These are phyloP conservation scores for Talaromyces sp. DNA, from an alignment of 2,329 filamentous ascomycete genomes.

Conservation along the genomic window DNA sequence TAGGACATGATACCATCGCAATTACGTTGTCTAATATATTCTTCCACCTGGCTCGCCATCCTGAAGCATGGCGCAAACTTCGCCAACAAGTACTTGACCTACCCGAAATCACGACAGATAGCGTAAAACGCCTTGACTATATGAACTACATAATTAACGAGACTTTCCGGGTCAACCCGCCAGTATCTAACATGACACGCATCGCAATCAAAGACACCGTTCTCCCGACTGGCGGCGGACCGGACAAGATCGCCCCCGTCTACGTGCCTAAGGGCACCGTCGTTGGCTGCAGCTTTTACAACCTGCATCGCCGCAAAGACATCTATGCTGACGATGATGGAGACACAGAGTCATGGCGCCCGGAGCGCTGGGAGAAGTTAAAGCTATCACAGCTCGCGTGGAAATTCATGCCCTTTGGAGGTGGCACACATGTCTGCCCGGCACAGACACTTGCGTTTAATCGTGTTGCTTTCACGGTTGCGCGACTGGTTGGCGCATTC, in stretches of 20 bases:
- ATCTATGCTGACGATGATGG: conserved; percentile 42
- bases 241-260: conserved; percentile 48
- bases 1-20: conserved; percentile 52
- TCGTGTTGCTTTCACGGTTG: conserved; percentile 4
- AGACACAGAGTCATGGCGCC: conserved; percentile 39
- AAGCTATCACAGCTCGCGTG: conserved; percentile 43
- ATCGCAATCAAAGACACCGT: conserved; percentile 31
- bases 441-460: conserved; percentile 11
- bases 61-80: conserved; percentile 20
- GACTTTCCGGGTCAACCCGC: conserved; percentile 48
- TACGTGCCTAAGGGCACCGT: conserved; percentile 61
- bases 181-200: conserved; percentile 41
- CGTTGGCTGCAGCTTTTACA: conserved; percentile 61
- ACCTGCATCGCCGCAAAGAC: conserved; percentile 66
- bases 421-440: conserved; percentile 20
- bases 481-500: background rate
- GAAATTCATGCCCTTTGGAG: conserved; percentile 32
- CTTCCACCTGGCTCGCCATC: conserved; percentile 26
- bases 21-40: conserved; percentile 42
- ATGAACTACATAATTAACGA: conserved; percentile 13
- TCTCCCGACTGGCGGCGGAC: conserved; percentile 10
- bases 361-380: conserved; percentile 45
- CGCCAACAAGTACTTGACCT: conserved; percentile 20
- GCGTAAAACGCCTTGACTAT: conserved; percentile 9
- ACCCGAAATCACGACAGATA: conserved; percentile 26